phyloP scores from a whole-genome alignment of 73 alveolate species.

The Blepharisma stoltei region DNA sequence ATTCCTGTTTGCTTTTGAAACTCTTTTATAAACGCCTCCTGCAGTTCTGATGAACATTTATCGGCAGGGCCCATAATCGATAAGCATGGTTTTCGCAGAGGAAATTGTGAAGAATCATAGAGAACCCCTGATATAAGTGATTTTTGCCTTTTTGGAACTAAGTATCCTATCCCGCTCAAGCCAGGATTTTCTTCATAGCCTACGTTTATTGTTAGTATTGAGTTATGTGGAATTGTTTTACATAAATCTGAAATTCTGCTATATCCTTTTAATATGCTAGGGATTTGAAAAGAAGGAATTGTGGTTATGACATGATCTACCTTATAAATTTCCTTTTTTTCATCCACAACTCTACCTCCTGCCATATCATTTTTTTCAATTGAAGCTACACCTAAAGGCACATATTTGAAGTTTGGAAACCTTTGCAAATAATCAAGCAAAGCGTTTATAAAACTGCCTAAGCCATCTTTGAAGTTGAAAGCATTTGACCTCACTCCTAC shows the following conservation, averaged over 20 bases:
- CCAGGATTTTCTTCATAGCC: neutral
- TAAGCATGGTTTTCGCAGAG: neutral
- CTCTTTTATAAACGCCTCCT: neutral
- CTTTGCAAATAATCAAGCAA: neutral
- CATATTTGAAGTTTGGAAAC: neutral
- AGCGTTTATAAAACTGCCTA: neutral
- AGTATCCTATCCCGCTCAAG: neutral
- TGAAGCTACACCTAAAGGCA: neutral
- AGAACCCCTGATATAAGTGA: neutral
- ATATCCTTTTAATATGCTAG: neutral
- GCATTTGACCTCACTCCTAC: neutral
- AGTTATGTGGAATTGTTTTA: neutral
- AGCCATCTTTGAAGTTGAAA: neutral
- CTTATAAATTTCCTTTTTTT: neutral
- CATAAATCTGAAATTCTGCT: neutral
- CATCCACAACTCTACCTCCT: neutral
- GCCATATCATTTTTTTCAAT: neutral
- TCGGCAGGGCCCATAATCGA: neutral
- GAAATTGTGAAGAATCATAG: constrained; percentile 8
- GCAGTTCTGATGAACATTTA: neutral
- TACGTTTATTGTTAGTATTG: neutral
- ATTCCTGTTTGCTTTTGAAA: neutral
- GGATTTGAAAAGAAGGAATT: neutral
- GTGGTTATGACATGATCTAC: neutral
- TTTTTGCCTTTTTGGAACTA: neutral